Base-by-base conservation (phyloP, 2,329 filamentous ascomycete genomes). In the Alternaria atra region DNA sequence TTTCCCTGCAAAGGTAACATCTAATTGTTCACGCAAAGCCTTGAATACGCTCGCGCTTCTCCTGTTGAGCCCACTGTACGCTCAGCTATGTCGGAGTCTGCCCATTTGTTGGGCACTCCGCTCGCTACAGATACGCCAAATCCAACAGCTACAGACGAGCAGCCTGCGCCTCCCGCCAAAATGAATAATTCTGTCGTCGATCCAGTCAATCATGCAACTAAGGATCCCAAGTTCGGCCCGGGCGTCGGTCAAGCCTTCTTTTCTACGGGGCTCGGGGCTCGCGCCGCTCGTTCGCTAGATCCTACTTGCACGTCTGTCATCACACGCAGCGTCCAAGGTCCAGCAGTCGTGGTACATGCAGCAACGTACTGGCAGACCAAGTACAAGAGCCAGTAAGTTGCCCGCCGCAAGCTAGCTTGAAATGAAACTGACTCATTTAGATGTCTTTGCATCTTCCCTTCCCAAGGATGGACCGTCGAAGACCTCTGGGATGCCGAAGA, bases 401-500 rank as follows among this genome's bases (percentile, higher is more conserved):
- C 5, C 1, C 13, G 4, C 9, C 37, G 34, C 15, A 25, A 20
- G 17, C 17, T 15, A n/a, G 25, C 7, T 15, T n/a, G 6, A 10
- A 2, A n/a, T 15, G 8, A 15, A 6, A 17, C 42, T 58, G 17
- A 58, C 50, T 34, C 8, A 5, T 34, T 2, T 34, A 58, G 52
- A 20, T 76, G 70, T 48, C 58, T 67, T 29, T 66, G 66, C 50
- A 72, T 78, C 51, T 74, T 76, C 37, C 73, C 74, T 5, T 50
- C 60, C 7, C 52, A 63, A 40, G 65, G 63, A 7, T 77, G 68
- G 67, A 57, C 48, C 6, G 71, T 78, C 9, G 32, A 66, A 30
- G 77, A 80, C 52, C 67, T 79, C 8, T 80, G 75, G 72, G 77
- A 79, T 46, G 59, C 61, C 8, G 44, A 62, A 58, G 77, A 79